Evolutionary conservation across 345 rosid genomes (phyloP).

Genomic region (Alliaria petiolata): DNA sequence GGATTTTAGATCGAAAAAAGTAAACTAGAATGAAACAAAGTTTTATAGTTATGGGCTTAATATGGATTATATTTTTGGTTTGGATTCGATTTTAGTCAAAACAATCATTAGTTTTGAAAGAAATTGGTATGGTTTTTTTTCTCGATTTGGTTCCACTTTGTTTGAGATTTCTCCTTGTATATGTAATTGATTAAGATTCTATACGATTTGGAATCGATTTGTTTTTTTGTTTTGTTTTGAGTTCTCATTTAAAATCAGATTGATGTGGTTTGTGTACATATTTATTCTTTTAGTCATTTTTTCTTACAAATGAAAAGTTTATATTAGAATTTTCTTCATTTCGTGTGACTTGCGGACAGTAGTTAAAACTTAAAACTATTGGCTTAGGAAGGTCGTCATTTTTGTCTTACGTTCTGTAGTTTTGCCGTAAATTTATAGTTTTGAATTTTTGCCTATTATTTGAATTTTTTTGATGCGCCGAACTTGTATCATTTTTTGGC

Average conservation of each 20-base stretch:
- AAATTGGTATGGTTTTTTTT: not conserved
- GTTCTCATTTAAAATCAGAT: not conserved
- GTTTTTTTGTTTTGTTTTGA: too few relatives aligned
- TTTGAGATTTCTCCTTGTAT: too few relatives aligned
- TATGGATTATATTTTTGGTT: not conserved
- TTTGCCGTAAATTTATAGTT: not conserved
- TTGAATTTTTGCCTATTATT: not conserved
- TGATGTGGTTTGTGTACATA: not conserved
- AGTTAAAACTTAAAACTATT: not conserved
- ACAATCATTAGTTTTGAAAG: not conserved
- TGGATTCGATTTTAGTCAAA: not conserved
- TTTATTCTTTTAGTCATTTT: not conserved
- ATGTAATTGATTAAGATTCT: not conserved
- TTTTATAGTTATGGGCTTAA: not conserved
- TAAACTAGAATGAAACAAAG: not conserved
- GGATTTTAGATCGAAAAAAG: too few relatives aligned
- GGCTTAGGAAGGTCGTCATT: not conserved
- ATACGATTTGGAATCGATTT: not conserved
- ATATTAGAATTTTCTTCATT: not conserved
- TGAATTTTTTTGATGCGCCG: not conserved
- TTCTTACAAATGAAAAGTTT: too few relatives aligned
- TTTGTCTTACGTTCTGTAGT: not conserved
- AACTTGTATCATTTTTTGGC: not conserved
- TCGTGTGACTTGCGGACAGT: not conserved
- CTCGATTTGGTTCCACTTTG: not conserved